Evolutionary conservation across 2,329 filamentous ascomycete genomes (phyloP).

Genomic region (Fusarium virguliforme): DNA sequence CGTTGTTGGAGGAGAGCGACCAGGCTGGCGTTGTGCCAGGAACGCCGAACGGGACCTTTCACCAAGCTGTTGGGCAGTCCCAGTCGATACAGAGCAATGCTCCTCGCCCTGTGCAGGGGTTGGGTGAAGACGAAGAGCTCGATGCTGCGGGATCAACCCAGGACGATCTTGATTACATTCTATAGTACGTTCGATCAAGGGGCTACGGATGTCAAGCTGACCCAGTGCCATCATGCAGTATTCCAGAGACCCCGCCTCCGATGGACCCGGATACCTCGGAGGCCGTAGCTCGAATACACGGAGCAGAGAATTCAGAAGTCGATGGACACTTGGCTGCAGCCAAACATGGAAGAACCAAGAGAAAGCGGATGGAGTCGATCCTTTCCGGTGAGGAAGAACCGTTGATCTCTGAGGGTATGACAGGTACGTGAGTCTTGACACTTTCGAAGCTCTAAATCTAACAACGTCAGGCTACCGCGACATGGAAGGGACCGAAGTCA

Average conservation of each 20-base stretch:
- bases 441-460: background rate
- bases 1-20: background rate
- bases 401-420: background rate
- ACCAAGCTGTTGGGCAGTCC: background rate
- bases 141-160: conserved; percentile 10
- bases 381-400: conserved; percentile 15
- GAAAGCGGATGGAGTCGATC: conserved; percentile 42
- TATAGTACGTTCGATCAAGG: conserved; percentile 27
- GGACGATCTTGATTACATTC: conserved; percentile 38
- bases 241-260: conserved; percentile 42
- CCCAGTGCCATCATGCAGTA: conserved; percentile 27
- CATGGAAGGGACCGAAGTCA: background rate
- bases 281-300: background rate
- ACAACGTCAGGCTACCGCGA: conserved; percentile 5
- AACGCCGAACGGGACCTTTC: background rate
- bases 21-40: background rate
- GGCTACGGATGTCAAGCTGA: no score
- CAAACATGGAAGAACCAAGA: conserved; percentile 16
- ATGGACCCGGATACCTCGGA: background rate
- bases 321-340: background rate
- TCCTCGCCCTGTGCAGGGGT: background rate
- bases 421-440: conserved; percentile 13
- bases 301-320: background rate
- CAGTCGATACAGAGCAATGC: background rate
- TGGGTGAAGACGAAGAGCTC: background rate